Percentiles rank a stretch among this genome's conserved stretches.
Conservation (phyloP, 2,329 filamentous ascomycete species). For the Aspergillus cejpii region DNA sequence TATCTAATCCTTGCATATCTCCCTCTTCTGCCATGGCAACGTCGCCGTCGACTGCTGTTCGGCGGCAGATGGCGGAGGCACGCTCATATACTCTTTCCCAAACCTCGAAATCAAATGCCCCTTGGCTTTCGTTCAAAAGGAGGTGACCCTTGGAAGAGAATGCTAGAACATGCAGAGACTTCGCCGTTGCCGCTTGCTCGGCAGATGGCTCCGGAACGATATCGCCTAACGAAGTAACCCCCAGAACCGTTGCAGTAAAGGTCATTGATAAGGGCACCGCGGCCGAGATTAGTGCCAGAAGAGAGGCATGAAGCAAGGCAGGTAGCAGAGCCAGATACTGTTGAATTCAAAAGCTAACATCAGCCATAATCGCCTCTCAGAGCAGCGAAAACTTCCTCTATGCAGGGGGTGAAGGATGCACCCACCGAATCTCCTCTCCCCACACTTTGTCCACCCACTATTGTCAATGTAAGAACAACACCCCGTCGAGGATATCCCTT, state of each 20-base stretch:
- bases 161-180: conserved; percentile 73
- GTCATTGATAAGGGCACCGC: conserved; percentile 72
- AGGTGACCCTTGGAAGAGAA: conserved; percentile 70
- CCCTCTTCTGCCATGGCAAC: conserved; percentile 41
- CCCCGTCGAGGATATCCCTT: conserved; percentile 37
- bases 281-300: conserved; percentile 72
- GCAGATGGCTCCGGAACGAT: conserved; percentile 57
- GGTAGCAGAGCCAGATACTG: conserved; percentile 76
- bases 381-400: background rate
- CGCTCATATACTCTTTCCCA: conserved; percentile 66
- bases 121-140: conserved; percentile 74
- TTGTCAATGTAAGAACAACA: conserved; percentile 40
- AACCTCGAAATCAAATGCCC: conserved; percentile 64
- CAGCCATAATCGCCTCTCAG: conserved; percentile 4
- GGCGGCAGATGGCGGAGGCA: conserved; percentile 61
- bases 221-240: conserved; percentile 44
- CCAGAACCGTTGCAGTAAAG: conserved; percentile 59
- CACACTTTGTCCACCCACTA: conserved; percentile 32
- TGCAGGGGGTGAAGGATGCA: conserved; percentile 1
- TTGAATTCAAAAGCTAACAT: conserved; percentile 4
- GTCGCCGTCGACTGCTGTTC: conserved; percentile 39
- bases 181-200: conserved; percentile 55
- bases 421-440: conserved; percentile 37
- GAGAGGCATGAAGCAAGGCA: conserved; percentile 69
- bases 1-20: conserved; percentile 44